Base-by-base conservation (phyloP, 306 rosid genomes). In the Rosa persica region DNA sequence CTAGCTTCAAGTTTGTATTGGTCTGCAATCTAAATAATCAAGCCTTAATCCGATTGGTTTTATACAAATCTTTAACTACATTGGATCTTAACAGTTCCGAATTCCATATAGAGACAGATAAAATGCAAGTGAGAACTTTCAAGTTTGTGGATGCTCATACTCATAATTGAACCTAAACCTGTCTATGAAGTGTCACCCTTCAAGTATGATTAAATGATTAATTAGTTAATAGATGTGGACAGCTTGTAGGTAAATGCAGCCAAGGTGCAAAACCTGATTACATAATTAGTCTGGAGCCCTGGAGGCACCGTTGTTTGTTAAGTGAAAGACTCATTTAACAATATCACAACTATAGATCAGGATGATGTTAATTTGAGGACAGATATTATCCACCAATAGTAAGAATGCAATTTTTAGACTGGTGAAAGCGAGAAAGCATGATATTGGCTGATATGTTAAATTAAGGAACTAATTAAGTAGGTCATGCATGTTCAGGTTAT, bases 311-410 rank as follows among this genome's bases (percentile, higher is more conserved):
- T 12, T 42, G 22, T 57, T 78, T 68, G 80, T 70, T 57, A 47
- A 67, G 75, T 27, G 85, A 71, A 54, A 30, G 60, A 75, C 60
- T 8, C 89, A 64, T 58, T 39, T 60, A 76, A 74, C 85, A 69
- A 76, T 47, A 43, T 66, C 40, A 76, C 54, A 8, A 5, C 42
- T 47, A 42, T 36, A 20, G 73, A 51, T 23, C 19, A n/a, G 10
- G 11, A 16, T 38, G 74, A 67, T 77, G 54, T 42, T 27, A 65
- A 79, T 25, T 51, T 64, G 69, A 64, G n/a, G 68, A 36, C 43
- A 16, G 36, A 64, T 64, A 17, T 16, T 23, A 51, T 38, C 76
- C 48, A 34, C 40, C 23, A 65, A 39, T 55, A 54, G 23, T n/a
- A 54, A 22, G 15, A 43, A 60, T 34, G 15, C 12, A 47, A 43